A percentile compares a stretch with the other conserved stretches of the same genome.
These are phyloP conservation scores for Echria macrotheca DNA, from an alignment of 495 filamentous ascomycete genomes.

Conservation along the genomic window DNA sequence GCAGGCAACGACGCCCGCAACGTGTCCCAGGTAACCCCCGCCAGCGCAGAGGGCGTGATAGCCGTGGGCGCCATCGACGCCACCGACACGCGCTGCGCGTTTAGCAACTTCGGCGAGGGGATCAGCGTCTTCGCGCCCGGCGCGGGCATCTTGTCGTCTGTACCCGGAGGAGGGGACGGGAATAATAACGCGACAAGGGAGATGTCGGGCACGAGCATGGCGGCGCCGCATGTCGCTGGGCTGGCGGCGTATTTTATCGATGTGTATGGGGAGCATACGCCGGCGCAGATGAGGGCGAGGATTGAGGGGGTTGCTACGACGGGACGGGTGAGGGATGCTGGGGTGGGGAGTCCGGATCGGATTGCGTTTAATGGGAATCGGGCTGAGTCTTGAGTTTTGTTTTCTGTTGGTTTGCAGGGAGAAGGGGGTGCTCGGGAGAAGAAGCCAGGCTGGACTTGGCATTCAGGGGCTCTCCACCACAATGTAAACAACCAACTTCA, in stretches of 20 bases:
- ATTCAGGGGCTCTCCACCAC: no score
- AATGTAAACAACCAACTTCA: no score
- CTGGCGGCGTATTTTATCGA: slow-evolving; percentile 50
- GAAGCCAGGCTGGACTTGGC: background rate
- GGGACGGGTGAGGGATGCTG: slow-evolving; percentile 19
- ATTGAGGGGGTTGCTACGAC: slow-evolving; percentile 32
- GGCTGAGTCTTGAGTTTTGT: background rate
- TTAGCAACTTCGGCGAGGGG: slow-evolving; percentile 52
- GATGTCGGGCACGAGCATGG: slow-evolving; percentile 58
- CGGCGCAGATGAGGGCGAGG: slow-evolving; percentile 19
- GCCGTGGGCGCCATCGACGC: slow-evolving; percentile 50
- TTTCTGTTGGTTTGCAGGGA: background rate
- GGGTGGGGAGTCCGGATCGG: slow-evolving; percentile 15
- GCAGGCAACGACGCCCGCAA: slow-evolving; percentile 43
- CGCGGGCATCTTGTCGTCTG: slow-evolving; percentile 27
- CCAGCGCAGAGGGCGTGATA: slow-evolving; percentile 46
- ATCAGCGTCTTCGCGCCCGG: slow-evolving; percentile 57
- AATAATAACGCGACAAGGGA: slow-evolving; percentile 20
- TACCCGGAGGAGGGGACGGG: slow-evolving; percentile 6
- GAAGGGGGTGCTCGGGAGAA: background rate
- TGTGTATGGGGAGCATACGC: slow-evolving; percentile 9
- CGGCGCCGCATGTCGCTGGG: slow-evolving; percentile 56
- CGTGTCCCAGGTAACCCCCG: slow-evolving; percentile 39
- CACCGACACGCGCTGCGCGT: slow-evolving; percentile 39
- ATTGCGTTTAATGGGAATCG: slow-evolving; percentile 17